Base-by-base conservation (phyloP, 257 asterid genomes). In the Jasminum sambac region DNA sequence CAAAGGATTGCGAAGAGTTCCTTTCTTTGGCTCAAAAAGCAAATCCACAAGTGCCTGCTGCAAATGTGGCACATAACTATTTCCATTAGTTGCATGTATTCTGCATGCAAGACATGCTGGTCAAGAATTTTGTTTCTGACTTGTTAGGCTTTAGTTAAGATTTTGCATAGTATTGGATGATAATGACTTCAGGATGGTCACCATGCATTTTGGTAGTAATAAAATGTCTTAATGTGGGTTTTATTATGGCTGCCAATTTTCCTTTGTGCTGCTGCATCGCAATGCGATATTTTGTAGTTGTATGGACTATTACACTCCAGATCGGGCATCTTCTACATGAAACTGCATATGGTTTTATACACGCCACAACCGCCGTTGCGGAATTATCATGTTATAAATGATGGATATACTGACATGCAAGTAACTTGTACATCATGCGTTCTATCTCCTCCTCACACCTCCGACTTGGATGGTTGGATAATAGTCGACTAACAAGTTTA, bases 1-100 rank as follows among this genome's bases (percentile, higher is more conserved):
- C 77, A 0, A 77, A 79, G 55, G 96, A 90, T 69, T 90, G 95
- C 14, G 82, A 84, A 2, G 85, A 87, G 61, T 89, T 90, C 74
- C 84, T 83, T 34, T 26, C 82, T 59, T 61, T 84, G 42, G 80
- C 82, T 23, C 77, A 43, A 21, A 52, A 66, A 71, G 82, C 37
- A 25, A 78, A 30, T 24, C 80, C 57, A 70, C 59, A 11, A 40
- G 69, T 75, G 25, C 14, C 60, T 67, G 62, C 73, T 63, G 52
- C 66, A 14, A 26, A 72, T 10, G 16, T 41, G 72, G 24, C 37
- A 42, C 66, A 38, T 13, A n/a, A 64, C 68, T n/a, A n/a, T 6
- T 44, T 13, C 19, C 37, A 41, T 64, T 65, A 57, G 75, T 73
- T 57, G 48, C 40, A 38, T 64, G 34, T 21, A 42, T 73, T 70